Base-by-base conservation (phyloP, 2,329 filamentous ascomycete species). In the Ascochyta pisi region DNA sequence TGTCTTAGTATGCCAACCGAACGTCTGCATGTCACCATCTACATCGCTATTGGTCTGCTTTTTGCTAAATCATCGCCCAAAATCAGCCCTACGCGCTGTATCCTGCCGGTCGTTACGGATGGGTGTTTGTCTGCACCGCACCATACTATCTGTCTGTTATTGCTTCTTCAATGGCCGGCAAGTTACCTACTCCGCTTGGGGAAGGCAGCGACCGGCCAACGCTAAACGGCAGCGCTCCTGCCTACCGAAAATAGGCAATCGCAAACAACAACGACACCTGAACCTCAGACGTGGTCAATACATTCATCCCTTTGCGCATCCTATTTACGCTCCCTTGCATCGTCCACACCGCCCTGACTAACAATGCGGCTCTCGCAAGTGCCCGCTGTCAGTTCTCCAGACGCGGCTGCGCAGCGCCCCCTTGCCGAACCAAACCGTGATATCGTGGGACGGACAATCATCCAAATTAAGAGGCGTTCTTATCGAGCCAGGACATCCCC, bases 401-500 rank as follows among this genome's bases (percentile, higher is more conserved):
- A 15, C 44, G 39, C 50, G 50, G 50, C 50, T 47, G 51, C 51
- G 45, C 51, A 50, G 44, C 51, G 51, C 58, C 29, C 54, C 46
- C 33, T 58, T 53, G 47, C 54, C 51, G 35, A 41, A 52, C 43
- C 50, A 46, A 50, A 44, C 22, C 45, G 29, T 41, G 27, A 24
- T 16, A 31, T 54, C 34, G 52, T 49, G 40, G 40, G 19, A 49
- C 51, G 40, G 34, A 43, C 23, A 10, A 44, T 26, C 38, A 42
- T 48, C 48, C 46, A 64, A 53, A 64, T 63, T 60, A 65, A 58
- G 60, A 60, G 60, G 62, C 63, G 63, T 60, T 44, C 34, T 50
- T 34, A 45, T 56, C 43, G 6, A 47, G 45, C 51, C 48, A 43
- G 57, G 52, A 49, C 54, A 57, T 39, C 52, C 54, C 43, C 57